These are phyloP conservation scores for Metschnikowia gelsemii DNA, from an alignment of 805 yeast species.

Conservation along the genomic window DNA sequence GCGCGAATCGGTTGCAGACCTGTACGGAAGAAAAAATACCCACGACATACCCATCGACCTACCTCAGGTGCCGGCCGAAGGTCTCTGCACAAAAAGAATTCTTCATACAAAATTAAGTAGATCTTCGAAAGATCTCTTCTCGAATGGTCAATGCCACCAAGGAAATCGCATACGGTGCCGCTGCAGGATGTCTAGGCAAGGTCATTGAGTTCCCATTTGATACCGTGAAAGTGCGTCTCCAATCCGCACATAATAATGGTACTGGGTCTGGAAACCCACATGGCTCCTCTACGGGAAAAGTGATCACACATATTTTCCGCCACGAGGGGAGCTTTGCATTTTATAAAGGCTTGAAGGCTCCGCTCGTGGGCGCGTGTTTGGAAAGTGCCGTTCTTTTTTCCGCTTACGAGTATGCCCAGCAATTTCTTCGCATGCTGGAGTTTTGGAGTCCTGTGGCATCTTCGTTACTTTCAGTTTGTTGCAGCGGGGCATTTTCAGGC, in stretches of 20 bases:
- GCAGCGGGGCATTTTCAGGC: constrained; percentile 83
- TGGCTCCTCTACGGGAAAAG: constrained; percentile 64
- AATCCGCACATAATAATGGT: constrained; percentile 45
- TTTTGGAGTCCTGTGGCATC: constrained; percentile 5
- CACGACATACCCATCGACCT: background rate
- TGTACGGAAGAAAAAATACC: background rate
- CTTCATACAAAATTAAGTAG: background rate
- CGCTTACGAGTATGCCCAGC: constrained; percentile 46
- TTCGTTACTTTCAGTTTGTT: constrained; percentile 27
- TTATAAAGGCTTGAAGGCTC: constrained; percentile 77
- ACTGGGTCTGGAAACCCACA: too few relatives aligned
- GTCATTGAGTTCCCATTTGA: constrained; percentile 89
- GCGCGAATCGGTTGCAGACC: constrained; percentile 2
- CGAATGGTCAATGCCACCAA: constrained; percentile 24
- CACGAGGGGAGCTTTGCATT: constrained; percentile 69
- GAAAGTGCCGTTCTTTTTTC: constrained; percentile 82
- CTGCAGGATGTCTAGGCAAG: constrained; percentile 83
- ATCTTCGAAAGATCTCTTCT: background rate
- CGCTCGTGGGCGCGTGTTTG: constrained; percentile 84
- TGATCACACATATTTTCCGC: constrained; percentile 58
- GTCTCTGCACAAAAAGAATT: background rate
- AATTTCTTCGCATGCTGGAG: constrained; percentile 5
- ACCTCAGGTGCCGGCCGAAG: background rate
- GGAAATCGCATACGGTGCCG: constrained; percentile 50
- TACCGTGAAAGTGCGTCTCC: constrained; percentile 84